A percentile compares a stretch with the other conserved stretches of the same genome.
These are phyloP conservation scores for Ophiostoma piceae DNA, from an alignment of 2,329 filamentous ascomycete genomes.

Conservation along the genomic window DNA sequence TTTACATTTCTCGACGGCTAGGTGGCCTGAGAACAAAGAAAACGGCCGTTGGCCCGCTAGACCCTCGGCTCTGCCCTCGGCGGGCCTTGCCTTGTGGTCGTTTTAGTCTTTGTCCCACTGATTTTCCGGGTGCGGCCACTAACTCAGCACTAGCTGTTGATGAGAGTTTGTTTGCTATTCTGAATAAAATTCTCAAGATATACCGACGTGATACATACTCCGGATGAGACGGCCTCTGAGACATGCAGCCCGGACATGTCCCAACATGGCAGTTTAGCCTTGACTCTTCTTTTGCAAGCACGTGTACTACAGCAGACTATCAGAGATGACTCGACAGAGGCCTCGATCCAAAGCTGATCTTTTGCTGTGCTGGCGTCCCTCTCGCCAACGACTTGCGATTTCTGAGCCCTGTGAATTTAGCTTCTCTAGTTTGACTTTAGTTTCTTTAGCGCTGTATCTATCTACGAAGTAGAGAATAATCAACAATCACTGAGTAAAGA, in stretches of 20 bases:
- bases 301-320: background rate
- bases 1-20: background rate
- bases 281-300: no score
- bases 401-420: background rate
- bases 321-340: background rate
- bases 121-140: constrained; percentile 7
- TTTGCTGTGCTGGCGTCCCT: constrained; percentile 19
- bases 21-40: constrained; percentile 14
- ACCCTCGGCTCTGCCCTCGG: constrained; percentile 13
- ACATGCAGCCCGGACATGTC: background rate
- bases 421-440: background rate
- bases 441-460: background rate
- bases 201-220: background rate
- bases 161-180: no score
- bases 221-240: background rate
- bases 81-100: constrained; percentile 23
- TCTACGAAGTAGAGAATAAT: no score
- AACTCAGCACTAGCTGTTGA: background rate
- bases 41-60: constrained; percentile 21
- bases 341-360: constrained; percentile 17
- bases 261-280: background rate
- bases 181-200: no score
- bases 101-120: constrained; percentile 14
- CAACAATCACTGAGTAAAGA: no score
- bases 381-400: constrained; percentile 19